phyloP scores from a whole-genome alignment of 1,284 basidiomycete genomes.

The Mycosarcoma maydis region DNA sequence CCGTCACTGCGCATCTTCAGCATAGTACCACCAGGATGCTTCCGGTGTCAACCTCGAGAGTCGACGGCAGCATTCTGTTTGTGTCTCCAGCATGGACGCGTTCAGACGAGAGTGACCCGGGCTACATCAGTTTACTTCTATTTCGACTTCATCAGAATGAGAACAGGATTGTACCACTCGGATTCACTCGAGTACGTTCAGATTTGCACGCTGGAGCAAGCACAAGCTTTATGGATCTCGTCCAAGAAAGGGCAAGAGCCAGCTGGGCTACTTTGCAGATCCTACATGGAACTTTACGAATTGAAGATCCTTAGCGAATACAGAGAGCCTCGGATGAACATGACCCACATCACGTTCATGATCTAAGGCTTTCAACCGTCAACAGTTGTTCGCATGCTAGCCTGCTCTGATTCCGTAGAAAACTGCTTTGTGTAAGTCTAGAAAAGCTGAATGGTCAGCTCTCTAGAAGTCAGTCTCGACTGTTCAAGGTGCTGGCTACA shows the following conservation, averaged over 20 bases:
- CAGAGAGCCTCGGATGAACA: too few relatives aligned
- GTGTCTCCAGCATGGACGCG: background rate
- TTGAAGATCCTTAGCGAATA: too few relatives aligned
- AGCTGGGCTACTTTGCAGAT: background rate
- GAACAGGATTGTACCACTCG: background rate
- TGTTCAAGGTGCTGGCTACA: too few relatives aligned
- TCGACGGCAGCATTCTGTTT: background rate
- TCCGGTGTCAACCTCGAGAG: background rate
- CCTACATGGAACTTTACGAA: too few relatives aligned
- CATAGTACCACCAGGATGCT: background rate
- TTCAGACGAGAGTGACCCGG: background rate
- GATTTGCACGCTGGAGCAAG: background rate
- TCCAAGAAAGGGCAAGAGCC: background rate
- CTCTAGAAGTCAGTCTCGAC: too few relatives aligned
- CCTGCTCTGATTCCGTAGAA: too few relatives aligned
- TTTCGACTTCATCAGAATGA: background rate
- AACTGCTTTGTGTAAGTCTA: too few relatives aligned
- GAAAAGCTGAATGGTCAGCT: too few relatives aligned
- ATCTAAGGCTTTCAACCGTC: too few relatives aligned
- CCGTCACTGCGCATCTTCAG: background rate
- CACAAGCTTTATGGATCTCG: background rate
- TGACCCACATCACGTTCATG: too few relatives aligned
- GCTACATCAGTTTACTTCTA: background rate
- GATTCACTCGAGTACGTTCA: background rate
- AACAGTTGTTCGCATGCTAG: too few relatives aligned